Evolutionary conservation across 1,284 basidiomycete species (phyloP).

Genomic region (Leccinum proliferum): DNA sequence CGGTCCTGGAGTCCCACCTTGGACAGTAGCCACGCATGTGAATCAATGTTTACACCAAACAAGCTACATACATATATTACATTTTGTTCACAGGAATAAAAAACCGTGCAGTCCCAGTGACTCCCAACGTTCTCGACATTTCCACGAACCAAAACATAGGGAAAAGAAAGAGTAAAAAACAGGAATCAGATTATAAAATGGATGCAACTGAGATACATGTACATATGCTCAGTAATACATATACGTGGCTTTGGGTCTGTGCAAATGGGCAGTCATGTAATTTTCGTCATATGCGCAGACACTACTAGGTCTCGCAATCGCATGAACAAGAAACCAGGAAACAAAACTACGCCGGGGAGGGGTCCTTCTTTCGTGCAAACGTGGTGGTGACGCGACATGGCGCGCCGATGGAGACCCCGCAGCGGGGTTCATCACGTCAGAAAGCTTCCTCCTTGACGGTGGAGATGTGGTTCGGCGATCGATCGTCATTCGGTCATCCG

Average conservation of each 20-base stretch:
- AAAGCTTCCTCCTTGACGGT: conserved; percentile 43
- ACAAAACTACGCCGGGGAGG: conserved; percentile 20
- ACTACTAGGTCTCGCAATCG: conserved; percentile 1
- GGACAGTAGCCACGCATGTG: no score
- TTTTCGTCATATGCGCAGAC: conserved; percentile 17
- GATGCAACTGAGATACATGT: conserved; percentile 24
- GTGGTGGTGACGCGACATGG: conserved; percentile 34
- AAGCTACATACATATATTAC: no score
- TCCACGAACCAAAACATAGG: not conserved
- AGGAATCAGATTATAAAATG: conserved; percentile 11
- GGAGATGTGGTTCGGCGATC: conserved; percentile 43
- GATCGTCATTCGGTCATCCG: conserved; percentile 44
- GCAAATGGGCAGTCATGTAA: conserved; percentile 19
- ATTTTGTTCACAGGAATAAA: not conserved
- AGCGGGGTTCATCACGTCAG: conserved; percentile 46
- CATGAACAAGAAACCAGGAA: conserved; percentile 5
- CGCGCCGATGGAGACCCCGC: conserved; percentile 39
- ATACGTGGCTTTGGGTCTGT: conserved; percentile 21
- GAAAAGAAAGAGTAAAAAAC: not conserved
- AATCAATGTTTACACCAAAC: no score
- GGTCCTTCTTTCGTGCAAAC: conserved; percentile 30
- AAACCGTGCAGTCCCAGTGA: not conserved
- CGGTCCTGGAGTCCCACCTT: no score
- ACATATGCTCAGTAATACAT: conserved; percentile 29
- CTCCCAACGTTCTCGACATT: not conserved